Evolutionary conservation across 495 filamentous ascomycete species (phyloP), one percentile per base, ranked within the genome.

Genomic region (Annulohypoxylon moriforme): DNA sequence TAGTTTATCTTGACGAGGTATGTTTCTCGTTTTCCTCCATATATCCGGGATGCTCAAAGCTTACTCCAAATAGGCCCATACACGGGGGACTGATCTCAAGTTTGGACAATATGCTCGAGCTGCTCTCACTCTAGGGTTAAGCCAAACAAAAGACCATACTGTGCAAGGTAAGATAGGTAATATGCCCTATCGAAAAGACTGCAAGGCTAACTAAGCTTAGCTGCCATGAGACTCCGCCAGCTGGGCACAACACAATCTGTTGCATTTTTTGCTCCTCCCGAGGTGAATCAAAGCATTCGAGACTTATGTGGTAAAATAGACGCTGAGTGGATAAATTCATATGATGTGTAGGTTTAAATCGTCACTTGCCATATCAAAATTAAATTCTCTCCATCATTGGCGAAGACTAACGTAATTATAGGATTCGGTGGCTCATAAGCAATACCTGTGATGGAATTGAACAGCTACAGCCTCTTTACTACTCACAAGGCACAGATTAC

Each of bases 381-480:
- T 5, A 47, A n/a, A 6, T 4, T 11, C 3, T 9, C 18, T 56
- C 10, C 33, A 55, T 44, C 8, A 47, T 13, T 10, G 22, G 14
- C 16, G 7, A 42, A 3, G 33, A 59, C 73, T 71, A 33, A 74
- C 34, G 16, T 1, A 18, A 46, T 4, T 7, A 29, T 24, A 72
- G 71, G 7, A 81, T 91, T 10, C 68, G 67, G 20, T 92, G 89
- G 89, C 80, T 89, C 3, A 76, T 92, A 4, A 80, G 87, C 53
- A 87, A 91, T 59, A 89, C 88, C 0, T 91, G 89, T 69, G 79
- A 76, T 44, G 81, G 71, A 9, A 89, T 85, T 52, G 82, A 86
- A 64, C 84, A 89, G 18, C 59, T 89, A 0, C 84, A 88, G 56
- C 81, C 85, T 0, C 78, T 91, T 0, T 90, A 85, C 53, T 82